Evolutionary conservation across 1,284 basidiomycete species (phyloP), one percentile per base, ranked within the genome.

Genomic region (Athelia psychrophila): DNA sequence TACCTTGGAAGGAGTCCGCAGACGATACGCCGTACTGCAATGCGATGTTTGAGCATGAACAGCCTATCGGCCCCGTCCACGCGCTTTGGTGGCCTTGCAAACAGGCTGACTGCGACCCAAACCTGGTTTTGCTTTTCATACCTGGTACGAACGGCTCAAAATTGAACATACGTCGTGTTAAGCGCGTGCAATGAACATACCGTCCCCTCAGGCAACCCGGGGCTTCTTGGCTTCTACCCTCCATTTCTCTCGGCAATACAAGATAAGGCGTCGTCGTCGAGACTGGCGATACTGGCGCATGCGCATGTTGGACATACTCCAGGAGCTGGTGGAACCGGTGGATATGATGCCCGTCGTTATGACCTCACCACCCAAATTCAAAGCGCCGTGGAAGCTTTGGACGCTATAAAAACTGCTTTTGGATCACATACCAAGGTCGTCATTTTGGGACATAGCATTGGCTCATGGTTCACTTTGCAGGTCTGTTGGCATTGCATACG

Each of bases 361-460:
- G 61, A 65, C 35, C 67, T 86, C 24, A 48, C 65, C 2, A 60
- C 70, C 16, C 82, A 83, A 65, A 62, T 83, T 12, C 67, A 80
- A 57, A 75, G 69, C 49, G 70, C 74, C 13, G 58, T 82, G 13
- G 74, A 80, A 53, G 68, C 79, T 3, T 62, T 83, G 3, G 81
- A 84, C 50, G 65, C 72, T 3, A 52, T 81, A 3, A 59, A 51
- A 23, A 47, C 60, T 6, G 57, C 60, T 6, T 80, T 73, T 59
- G 62, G 66, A n/a, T 50, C 60, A 9, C 54, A 64, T 2, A 59
- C 67, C 8, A 73, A 66, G 48, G 60, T 84, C 13, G 61, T 84
- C 4, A 23, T 86, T 0, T 65, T 75, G 23, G 83, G 79, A 8
- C 84, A 86, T 55, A 86, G 83, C 55, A 74, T 86, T 22, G 83